A percentile compares a stretch with the other conserved stretches of the same genome.
These are phyloP conservation scores for Eucalyptus globulus DNA, from an alignment of 345 rosid genomes.

Conservation along the genomic window DNA sequence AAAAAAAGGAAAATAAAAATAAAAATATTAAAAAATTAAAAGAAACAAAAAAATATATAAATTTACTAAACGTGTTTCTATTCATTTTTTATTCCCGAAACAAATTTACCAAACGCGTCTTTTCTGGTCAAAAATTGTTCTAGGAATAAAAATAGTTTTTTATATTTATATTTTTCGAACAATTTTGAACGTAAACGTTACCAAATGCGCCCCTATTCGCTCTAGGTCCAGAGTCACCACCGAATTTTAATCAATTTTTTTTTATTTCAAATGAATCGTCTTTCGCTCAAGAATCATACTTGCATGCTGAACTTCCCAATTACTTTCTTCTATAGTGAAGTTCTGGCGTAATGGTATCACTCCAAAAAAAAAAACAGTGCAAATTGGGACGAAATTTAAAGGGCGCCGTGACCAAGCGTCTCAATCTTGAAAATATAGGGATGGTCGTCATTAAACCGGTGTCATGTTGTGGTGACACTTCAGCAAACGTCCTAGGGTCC, in stretches of 20 bases:
- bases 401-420: not conserved
- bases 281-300: not conserved
- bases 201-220: not conserved
- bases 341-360: not conserved
- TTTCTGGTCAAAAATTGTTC: too few relatives aligned
- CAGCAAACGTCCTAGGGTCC: not conserved
- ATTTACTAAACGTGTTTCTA: too few relatives aligned
- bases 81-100: too few relatives aligned
- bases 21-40: too few relatives aligned
- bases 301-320: not conserved
- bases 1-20: too few relatives aligned
- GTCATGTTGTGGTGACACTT: not conserved
- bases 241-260: not conserved
- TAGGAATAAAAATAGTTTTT: accelerated
- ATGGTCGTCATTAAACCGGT: not conserved
- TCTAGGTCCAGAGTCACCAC: not conserved
- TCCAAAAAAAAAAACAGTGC: not conserved
- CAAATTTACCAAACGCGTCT: too few relatives aligned
- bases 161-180: too few relatives aligned
- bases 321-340: not conserved
- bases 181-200: too few relatives aligned
- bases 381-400: not conserved
- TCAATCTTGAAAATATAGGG: not conserved
- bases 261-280: not conserved
- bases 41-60: too few relatives aligned